Evolutionary conservation across 2,329 filamentous ascomycete genomes (phyloP), one percentile per base, ranked within the genome.

Genomic region (Monilinia fructigena): DNA sequence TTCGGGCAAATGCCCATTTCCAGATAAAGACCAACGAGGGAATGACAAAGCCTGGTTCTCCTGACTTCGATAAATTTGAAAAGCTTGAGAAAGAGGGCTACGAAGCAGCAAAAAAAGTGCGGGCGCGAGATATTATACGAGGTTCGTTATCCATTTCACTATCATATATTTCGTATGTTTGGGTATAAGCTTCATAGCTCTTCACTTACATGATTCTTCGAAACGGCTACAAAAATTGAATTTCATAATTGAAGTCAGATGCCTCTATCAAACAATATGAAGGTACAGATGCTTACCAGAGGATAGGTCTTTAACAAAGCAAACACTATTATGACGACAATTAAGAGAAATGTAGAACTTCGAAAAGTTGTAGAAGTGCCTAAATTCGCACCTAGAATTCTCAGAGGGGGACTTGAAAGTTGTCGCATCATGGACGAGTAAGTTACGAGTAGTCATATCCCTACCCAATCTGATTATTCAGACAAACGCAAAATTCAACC

Each of bases 1-100:
- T 96, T 74, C 89, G 89, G 35, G 92, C 89, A 18, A 97, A 93
- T 71, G 89, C 88, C 0, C 88, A 89, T 71, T 97, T 88, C 74
- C 92, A 97, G 74, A 90, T 96, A 68, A 95, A 93, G 74, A 85
- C 86, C 0, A 86, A 93, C 66, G 77, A 84, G 55, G 81, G 85
- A 1, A 79, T 89, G 72, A 92, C 88, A 0, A 75, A 80, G 28
- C 86, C 88, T 1, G 86, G 87, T 6, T 91, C 90, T 0, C 86
- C 88, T 1, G 84, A 89, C 20, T 93, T 88, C 72, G 79, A 82
- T 62, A 77, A 78, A 0, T 79, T 94, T 3, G 91, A 96, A 72
- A 85, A 84, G 70, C 79, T 86, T 8, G 94, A 97, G 77, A 83
- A 84, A 4, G 82, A 86, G 4, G 84, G 85, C 8, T 98, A 98